phyloP scores from a whole-genome alignment of 805 yeast species.

The Ogataea ganodermae region DNA sequence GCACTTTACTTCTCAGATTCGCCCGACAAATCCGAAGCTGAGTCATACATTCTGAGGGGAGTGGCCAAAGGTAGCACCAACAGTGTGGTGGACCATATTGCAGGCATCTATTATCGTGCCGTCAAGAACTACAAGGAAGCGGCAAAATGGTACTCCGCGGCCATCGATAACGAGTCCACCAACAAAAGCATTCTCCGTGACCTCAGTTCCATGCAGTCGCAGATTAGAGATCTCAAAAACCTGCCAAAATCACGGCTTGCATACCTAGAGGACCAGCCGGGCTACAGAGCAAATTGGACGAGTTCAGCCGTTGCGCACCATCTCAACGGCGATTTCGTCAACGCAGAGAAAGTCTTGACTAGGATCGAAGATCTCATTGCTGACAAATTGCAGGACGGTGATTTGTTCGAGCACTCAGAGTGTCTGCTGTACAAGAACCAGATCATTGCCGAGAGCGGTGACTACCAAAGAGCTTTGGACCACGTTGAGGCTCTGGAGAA shows the following conservation, averaged over 20 bases:
- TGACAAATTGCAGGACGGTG: constrained; percentile 66
- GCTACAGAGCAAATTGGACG: constrained; percentile 90
- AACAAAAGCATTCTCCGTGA: constrained; percentile 83
- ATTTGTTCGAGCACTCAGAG: constrained; percentile 79
- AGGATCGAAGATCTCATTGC: constrained; percentile 75
- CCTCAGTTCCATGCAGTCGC: constrained; percentile 76
- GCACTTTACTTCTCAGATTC: constrained; percentile 53
- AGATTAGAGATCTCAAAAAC: constrained; percentile 69
- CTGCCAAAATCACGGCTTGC: constrained; percentile 64
- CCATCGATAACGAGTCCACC: constrained; percentile 74
- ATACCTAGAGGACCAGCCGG: constrained; percentile 72
- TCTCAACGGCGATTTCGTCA: constrained; percentile 62
- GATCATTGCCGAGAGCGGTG: constrained; percentile 63
- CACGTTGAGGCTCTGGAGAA: constrained; percentile 56
- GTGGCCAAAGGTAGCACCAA: constrained; percentile 57
- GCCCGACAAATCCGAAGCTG: constrained; percentile 61
- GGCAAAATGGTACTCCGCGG: constrained; percentile 71
- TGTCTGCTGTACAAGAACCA: constrained; percentile 71
- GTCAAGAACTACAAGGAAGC: constrained; percentile 74
- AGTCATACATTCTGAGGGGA: constrained; percentile 60
- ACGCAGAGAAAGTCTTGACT: constrained; percentile 69
- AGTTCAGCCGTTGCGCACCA: constrained; percentile 84
- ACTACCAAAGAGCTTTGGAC: constrained; percentile 62
- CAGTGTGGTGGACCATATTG: constrained; percentile 78
- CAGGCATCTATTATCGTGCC: constrained; percentile 79